Conservation (phyloP, 208 protist genomes). For the Wallacemonas sp. region DNA sequence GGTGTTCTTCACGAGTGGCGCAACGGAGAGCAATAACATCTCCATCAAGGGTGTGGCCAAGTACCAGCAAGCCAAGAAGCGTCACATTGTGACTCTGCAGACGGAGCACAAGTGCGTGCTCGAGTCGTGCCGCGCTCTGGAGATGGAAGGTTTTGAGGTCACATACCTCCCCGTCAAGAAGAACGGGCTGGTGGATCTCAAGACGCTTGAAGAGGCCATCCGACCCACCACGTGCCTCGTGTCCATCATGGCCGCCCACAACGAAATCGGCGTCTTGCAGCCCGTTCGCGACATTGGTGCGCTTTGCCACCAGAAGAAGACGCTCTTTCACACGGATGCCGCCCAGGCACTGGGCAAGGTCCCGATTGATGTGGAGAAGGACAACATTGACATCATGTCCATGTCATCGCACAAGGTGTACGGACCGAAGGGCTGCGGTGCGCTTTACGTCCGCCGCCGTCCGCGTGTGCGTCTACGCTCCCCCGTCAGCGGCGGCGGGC, state of each 20-base stretch:
- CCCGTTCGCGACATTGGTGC: conserved; percentile 96
- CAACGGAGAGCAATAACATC: conserved; percentile 99
- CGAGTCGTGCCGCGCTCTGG: conserved; percentile 97
- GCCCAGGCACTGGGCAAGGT: conserved; percentile 98
- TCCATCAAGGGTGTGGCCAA: conserved; percentile 98
- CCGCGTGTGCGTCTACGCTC: conserved; percentile 97
- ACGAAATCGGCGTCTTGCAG: conserved; percentile 99
- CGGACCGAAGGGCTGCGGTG: conserved; percentile 95
- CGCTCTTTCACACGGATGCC: conserved; percentile 98
- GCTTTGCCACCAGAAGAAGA: conserved; percentile 93
- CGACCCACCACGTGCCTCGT: conserved; percentile 95
- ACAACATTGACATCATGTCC: conserved; percentile 97
- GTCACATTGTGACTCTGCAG: conserved; percentile 98
- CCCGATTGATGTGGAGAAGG: conserved; percentile 95
- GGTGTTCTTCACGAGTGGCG: conserved; percentile 99
- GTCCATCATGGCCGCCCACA: conserved; percentile 98
- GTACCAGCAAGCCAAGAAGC: conserved; percentile 97
- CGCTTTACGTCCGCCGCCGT: conserved; percentile 87
- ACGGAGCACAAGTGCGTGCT: conserved; percentile 99
- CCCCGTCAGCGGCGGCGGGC: conserved; percentile 98
- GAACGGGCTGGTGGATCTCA: conserved; percentile 97
- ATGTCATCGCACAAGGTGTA: conserved; percentile 99
- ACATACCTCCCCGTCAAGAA: conserved; percentile 97
- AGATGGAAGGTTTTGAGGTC: conserved; percentile 95
- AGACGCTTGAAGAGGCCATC: conserved; percentile 92